A percentile compares a stretch with the other conserved stretches of the same genome.
These are phyloP conservation scores for Wickerhamomyces bovis DNA, from an alignment of 805 yeast genomes.

Conservation along the genomic window DNA sequence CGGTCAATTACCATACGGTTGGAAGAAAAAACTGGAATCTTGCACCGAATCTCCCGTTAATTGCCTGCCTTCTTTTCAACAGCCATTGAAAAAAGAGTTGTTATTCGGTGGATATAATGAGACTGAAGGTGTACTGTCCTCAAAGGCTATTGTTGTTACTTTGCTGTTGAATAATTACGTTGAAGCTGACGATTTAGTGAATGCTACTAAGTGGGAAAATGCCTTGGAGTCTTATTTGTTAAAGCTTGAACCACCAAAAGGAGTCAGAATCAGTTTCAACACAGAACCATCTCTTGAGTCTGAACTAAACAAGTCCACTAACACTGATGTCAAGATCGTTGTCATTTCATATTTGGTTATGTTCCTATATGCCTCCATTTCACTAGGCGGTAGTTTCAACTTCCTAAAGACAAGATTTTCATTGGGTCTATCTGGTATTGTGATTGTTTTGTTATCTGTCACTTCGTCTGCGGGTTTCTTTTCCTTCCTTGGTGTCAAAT, in stretches of 20 bases:
- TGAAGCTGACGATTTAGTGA: constrained; percentile 29
- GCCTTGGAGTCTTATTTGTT: constrained; percentile 51
- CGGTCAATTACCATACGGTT: constrained; percentile 52
- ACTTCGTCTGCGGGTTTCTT: constrained; percentile 78
- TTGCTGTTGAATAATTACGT: constrained; percentile 52
- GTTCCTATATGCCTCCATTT: constrained; percentile 84
- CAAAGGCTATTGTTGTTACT: constrained; percentile 75
- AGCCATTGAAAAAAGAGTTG: constrained; percentile 70
- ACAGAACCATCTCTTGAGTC: constrained; percentile 82
- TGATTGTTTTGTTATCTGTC: constrained; percentile 77
- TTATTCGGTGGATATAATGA: constrained; percentile 56
- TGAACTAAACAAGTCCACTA: constrained; percentile 77
- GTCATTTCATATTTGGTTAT: constrained; percentile 71
- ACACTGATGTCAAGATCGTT: constrained; percentile 69
- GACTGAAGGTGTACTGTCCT: constrained; percentile 37
- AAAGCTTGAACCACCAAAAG: constrained; percentile 41
- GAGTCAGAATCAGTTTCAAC: constrained; percentile 62
- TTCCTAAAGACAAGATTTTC: constrained; percentile 53
- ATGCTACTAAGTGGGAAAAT: constrained; percentile 60
- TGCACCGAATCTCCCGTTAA: constrained; percentile 82
- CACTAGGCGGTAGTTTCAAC: constrained; percentile 54
- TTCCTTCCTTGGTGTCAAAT: constrained; percentile 68
- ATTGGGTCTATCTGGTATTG: constrained; percentile 78
- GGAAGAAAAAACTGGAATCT: constrained; percentile 47
- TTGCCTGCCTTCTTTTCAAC: constrained; percentile 87